Evolutionary conservation across 305 asterid species (phyloP).

Genomic region (Fraxinus ornus): DNA sequence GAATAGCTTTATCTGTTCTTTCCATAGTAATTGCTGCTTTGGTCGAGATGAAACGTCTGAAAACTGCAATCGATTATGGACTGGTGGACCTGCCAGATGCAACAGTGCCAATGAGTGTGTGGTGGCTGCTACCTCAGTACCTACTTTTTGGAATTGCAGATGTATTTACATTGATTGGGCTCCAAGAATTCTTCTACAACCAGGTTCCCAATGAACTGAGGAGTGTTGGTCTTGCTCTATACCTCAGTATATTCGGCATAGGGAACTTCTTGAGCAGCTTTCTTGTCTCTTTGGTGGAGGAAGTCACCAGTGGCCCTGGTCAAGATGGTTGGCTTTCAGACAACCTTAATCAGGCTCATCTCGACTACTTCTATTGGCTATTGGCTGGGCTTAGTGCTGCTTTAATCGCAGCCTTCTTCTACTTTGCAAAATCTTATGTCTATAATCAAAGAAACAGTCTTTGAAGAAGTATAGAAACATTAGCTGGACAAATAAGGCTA

Average conservation of each 20-base stretch:
- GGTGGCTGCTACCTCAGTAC: not conserved
- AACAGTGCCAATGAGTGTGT: not conserved
- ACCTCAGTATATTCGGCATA: not conserved
- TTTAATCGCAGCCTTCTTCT: not conserved
- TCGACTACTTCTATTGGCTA: not conserved
- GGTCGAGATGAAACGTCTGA: not conserved
- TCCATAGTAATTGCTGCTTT: not conserved
- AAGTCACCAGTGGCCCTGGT: not conserved
- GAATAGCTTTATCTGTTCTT: not conserved
- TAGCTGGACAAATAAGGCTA: too few species aligned
- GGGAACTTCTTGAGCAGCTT: not conserved
- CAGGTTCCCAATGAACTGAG: not conserved
- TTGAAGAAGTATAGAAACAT: too few species aligned
- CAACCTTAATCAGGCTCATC: not conserved
- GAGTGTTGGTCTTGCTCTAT: not conserved
- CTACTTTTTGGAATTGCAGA: not conserved
- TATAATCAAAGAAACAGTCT: not conserved
- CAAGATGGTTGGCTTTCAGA: not conserved
- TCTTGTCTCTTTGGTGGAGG: not conserved
- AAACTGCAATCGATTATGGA: not conserved
- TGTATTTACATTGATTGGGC: not conserved
- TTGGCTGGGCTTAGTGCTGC: not conserved
- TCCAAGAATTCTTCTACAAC: not conserved
- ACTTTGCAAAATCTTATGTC: not conserved
- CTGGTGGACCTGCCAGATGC: not conserved